Evolutionary conservation across 352 stramenopile species (phyloP).

Genomic region (Phytophthora melonis): DNA sequence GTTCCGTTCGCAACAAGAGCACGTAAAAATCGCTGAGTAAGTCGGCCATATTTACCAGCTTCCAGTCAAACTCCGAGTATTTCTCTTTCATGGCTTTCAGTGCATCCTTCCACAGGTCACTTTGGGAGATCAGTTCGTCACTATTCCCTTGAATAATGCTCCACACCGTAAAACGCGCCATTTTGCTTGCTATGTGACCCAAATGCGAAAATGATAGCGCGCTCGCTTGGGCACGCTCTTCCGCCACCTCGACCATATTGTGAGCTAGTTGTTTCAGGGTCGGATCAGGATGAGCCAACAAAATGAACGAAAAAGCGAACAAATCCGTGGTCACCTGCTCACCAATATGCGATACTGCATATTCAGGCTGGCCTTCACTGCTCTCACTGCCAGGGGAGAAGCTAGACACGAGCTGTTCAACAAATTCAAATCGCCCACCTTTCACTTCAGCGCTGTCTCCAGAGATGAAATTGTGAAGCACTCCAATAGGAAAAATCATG

Average conservation of each 20-base stretch:
- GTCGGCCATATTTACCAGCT: constrained; percentile 66
- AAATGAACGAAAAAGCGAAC: constrained; percentile 77
- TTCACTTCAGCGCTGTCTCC: constrained; percentile 9
- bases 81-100: constrained; percentile 72
- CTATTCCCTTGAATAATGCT: constrained; percentile 46
- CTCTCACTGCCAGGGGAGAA: constrained; percentile 21
- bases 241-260: constrained; percentile 57
- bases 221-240: constrained; percentile 51
- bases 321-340: constrained; percentile 78
- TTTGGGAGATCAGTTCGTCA: constrained; percentile 36
- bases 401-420: constrained; percentile 42
- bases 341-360: constrained; percentile 33
- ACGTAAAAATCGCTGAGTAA: constrained; percentile 71
- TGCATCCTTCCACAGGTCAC: constrained; percentile 54
- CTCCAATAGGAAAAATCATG: constrained; percentile 54
- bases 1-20: constrained; percentile 51
- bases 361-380: constrained; percentile 1
- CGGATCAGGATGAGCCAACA: constrained; percentile 35
- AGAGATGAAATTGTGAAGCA: constrained; percentile 55
- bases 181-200: constrained; percentile 72
- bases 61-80: constrained; percentile 75
- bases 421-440: constrained; percentile 42
- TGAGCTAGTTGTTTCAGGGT: constrained; percentile 47
- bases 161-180: constrained; percentile 71
- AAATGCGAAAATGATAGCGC: constrained; percentile 64